Conservation (phyloP, 129 eudicot genomes). For the Ambrosia trifida region DNA sequence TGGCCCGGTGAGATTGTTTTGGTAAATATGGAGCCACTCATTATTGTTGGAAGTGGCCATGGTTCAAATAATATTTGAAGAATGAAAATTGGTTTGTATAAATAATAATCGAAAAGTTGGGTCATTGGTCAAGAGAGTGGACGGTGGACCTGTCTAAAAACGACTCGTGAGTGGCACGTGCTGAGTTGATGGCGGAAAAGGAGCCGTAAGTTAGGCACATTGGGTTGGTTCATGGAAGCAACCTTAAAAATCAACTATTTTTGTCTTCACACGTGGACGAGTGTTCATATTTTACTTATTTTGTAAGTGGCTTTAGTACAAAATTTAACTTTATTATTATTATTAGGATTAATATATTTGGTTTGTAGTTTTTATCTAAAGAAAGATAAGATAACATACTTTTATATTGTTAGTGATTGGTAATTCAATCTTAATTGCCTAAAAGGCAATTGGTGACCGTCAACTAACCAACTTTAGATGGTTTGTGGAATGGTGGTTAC, state of each 20-base stretch:
- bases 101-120: constrained; percentile 29
- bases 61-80: constrained; percentile 17
- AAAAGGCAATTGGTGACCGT: too few relatives aligned
- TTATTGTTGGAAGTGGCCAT: constrained; percentile 37
- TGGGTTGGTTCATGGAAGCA: constrained; percentile 33
- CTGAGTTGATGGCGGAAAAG: constrained; percentile 35
- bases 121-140: constrained; percentile 35
- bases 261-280: constrained; percentile 25
- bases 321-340: too few relatives aligned
- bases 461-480: too few relatives aligned
- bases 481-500: too few relatives aligned
- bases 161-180: constrained; percentile 38
- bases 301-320: neutral
- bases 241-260: constrained; percentile 23
- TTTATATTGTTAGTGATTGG: too few relatives aligned
- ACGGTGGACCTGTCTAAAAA: neutral
- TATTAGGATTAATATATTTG: too few relatives aligned
- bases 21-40: constrained; percentile 43
- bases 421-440: too few relatives aligned
- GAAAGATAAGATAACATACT: too few relatives aligned
- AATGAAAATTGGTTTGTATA: constrained; percentile 15
- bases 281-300: neutral
- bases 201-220: constrained; percentile 29
- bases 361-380: too few relatives aligned
- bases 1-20: constrained; percentile 30